Evolutionary conservation across 139 green algal species (phyloP).

Genomic region (Chlorella ohadii): DNA sequence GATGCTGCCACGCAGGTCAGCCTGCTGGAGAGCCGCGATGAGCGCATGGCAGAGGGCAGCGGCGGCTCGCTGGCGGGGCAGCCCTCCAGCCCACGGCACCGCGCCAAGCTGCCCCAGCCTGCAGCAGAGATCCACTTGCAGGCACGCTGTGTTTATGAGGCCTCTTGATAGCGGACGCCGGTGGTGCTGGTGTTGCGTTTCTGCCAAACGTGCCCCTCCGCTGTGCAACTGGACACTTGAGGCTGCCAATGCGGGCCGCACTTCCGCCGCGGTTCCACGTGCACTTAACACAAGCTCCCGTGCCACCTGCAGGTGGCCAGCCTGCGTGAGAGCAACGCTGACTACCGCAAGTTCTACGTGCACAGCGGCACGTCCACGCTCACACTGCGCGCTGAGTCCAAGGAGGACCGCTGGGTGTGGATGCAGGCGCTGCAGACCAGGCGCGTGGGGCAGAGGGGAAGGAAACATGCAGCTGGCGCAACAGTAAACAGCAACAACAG

Average conservation of each 20-base stretch:
- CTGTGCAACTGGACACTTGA: no score
- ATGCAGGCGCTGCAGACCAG: conserved; percentile 52
- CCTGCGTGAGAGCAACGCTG: conserved; percentile 58
- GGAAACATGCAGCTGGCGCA: no score
- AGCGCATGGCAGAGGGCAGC: neutral
- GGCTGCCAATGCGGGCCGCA: neutral
- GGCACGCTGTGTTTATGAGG: conserved; percentile 21
- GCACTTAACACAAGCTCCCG: no score
- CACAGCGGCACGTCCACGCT: conserved; percentile 68
- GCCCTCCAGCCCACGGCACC: conserved; percentile 4
- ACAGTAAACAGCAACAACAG: no score
- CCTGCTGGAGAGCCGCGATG: conserved; percentile 52
- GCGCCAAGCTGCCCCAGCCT: conserved; percentile 29
- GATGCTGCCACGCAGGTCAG: conserved; percentile 27
- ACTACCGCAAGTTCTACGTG: conserved; percentile 85
- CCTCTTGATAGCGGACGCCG: no score
- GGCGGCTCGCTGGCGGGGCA: neutral
- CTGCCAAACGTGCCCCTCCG: no score
- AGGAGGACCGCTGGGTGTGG: conserved; percentile 73
- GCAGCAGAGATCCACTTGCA: conserved; percentile 65
- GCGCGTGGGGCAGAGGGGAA: neutral
- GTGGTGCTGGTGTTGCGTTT: neutral
- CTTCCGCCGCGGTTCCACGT: no score
- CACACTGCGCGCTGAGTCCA: conserved; percentile 68
- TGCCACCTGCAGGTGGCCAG: conserved; percentile 57